phyloP scores from a whole-genome alignment of 2,329 filamentous ascomycete genomes.

The Cryphonectria parasitica region DNA sequence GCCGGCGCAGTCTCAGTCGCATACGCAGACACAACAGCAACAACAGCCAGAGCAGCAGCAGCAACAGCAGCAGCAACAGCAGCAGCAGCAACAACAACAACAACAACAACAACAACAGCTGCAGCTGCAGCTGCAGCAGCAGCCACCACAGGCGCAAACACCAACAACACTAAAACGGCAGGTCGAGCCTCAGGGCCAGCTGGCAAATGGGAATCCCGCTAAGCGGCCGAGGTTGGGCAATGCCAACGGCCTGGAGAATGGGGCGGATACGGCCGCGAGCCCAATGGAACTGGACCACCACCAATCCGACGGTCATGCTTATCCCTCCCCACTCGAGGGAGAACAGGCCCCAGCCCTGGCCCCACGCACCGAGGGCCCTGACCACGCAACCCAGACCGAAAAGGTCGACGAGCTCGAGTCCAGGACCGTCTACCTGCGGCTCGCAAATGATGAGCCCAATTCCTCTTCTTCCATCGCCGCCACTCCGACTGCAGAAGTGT shows the following conservation, averaged over 20 bases:
- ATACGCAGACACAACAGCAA: slow-evolving; percentile 21
- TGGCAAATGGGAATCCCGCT: slow-evolving; percentile 59
- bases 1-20: slow-evolving; percentile 10
- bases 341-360: slow-evolving; percentile 58
- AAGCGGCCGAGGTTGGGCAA: slow-evolving; percentile 66
- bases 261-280: slow-evolving; percentile 54
- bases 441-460: slow-evolving; percentile 48
- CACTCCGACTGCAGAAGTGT: slow-evolving; percentile 42
- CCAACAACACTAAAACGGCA: slow-evolving; percentile 54
- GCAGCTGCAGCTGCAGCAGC: slow-evolving; percentile 31
- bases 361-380: slow-evolving; percentile 62
- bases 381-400: slow-evolving; percentile 67
- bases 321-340: slow-evolving; percentile 66
- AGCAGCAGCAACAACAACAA: background rate
- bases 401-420: slow-evolving; percentile 64
- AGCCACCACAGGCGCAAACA: slow-evolving; percentile 32
- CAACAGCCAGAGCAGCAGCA: no score
- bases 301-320: slow-evolving; percentile 60
- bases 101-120: slow-evolving; percentile 25
- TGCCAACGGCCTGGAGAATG: slow-evolving; percentile 55
- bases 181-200: slow-evolving; percentile 49
- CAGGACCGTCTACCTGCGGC: slow-evolving; percentile 64
- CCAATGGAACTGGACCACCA: slow-evolving; percentile 64
- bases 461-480: slow-evolving; percentile 40
- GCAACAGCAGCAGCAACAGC: background rate